Evolutionary conservation across 1,284 basidiomycete genomes (phyloP).

Genomic region (Tilletiaria anomala): DNA sequence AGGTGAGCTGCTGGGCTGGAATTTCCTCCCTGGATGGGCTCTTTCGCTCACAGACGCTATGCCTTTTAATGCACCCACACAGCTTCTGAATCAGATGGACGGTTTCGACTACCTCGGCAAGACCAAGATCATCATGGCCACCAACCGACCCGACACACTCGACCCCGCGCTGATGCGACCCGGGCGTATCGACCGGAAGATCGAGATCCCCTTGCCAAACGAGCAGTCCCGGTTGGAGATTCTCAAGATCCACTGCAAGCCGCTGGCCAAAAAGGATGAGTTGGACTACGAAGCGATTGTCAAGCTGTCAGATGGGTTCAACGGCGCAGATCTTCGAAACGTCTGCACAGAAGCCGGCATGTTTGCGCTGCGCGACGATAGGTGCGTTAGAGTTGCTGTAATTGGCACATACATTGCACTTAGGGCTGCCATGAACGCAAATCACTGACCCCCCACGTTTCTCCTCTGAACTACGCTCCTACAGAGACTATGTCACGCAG

Average conservation of each 20-base stretch:
- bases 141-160: conserved; percentile 51
- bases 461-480: conserved; percentile 25
- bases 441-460: conserved; percentile 39
- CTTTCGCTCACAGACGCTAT: neutral
- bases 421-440: too few species aligned
- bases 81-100: conserved; percentile 96
- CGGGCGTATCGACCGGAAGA: conserved; percentile 90
- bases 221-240: conserved; percentile 89
- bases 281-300: conserved; percentile 73
- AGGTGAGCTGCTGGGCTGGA: conserved; percentile 39
- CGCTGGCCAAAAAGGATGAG: conserved; percentile 72
- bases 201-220: conserved; percentile 94
- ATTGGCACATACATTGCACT: too few species aligned
- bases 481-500: conserved; percentile 43
- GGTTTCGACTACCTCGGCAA: conserved; percentile 91
- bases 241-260: conserved; percentile 87
- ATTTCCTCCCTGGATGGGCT: neutral
- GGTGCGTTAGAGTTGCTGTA: too few species aligned
- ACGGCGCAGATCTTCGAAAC: conserved; percentile 64
- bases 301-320: conserved; percentile 44
- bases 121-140: conserved; percentile 88
- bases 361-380: conserved; percentile 97
- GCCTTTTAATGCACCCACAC: neutral
- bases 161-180: conserved; percentile 93
- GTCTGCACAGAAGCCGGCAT: conserved; percentile 96